Evolutionary conservation across 1,284 basidiomycete genomes (phyloP), one percentile per base, ranked within the genome.

Genomic region (Pseudozyma hubeiensis): DNA sequence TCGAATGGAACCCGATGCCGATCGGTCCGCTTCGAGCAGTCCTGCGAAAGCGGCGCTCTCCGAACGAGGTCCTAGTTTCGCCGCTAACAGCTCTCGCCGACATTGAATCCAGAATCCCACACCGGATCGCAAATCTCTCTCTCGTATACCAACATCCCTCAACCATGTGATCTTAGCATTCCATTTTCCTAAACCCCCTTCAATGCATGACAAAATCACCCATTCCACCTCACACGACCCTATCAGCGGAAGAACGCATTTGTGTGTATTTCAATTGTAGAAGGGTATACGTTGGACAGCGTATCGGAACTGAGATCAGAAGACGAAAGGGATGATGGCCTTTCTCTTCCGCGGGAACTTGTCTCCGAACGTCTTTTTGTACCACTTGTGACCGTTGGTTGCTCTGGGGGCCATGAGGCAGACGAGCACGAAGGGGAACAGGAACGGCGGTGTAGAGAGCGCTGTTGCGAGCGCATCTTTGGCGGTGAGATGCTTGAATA

Each of bases 331-430:
- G 43, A 93, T 85, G 33, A 91, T 88, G 2, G 87, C 88, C 77
- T 87, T 90, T 60, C 92, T 87, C 5, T 89, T 86, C 52, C 86
- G 87, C 0, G 91, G 91, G 80, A 92, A 93, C 55, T 77, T 64
- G 34, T 88, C 87, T 30, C 80, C 81, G 81, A 95, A 94, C 49
- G 88, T 90, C 54, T 86, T 71, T 46, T 88, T 88, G 84, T 95
- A 94, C 93, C 93, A 95, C 68, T 78, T 79, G 79, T 95, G 93
- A 4, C 92, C 92, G 56, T 88, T 89, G 62, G 90, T 88, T 5
- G 93, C 93, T 30, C 93, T 86, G 0, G 92, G 91, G 6, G 91
- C 79, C 93, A 95, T 94, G 35, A 89, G 61, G 29, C 88, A 85
- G 2, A 95, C 73, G 80, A 93, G 91, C 5, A 89, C 86, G 7